Percentiles rank a stretch among this genome's conserved stretches.
Evolutionary conservation across 2,329 filamentous ascomycete species (phyloP).

Genomic region (Exophiala lecanii-corni): DNA sequence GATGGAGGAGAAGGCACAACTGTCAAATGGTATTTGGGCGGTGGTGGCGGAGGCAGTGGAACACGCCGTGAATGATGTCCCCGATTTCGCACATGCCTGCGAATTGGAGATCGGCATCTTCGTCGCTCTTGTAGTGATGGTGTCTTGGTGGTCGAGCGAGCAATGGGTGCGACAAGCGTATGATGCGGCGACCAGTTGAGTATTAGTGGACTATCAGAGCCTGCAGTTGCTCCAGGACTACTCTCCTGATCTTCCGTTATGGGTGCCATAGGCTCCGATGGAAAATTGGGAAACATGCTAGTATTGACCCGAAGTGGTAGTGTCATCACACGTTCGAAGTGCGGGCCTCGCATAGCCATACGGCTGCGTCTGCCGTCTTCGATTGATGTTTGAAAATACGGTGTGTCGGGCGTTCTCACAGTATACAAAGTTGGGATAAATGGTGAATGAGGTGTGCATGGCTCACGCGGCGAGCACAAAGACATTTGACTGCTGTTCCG

Average conservation of each 20-base stretch:
- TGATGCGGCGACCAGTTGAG: constrained; percentile 14
- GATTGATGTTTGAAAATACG: constrained; percentile 7
- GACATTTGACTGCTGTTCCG: constrained; percentile 1
- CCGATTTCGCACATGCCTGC: constrained; percentile 7
- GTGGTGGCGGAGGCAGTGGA: constrained; percentile 1
- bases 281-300: constrained; percentile 2
- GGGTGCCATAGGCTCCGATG: constrained; percentile 2
- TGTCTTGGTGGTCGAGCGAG: not conserved
- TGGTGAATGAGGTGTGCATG: constrained; percentile 4
- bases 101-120: constrained; percentile 15
- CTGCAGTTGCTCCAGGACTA: not conserved
- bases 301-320: constrained; percentile 22
- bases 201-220: not conserved
- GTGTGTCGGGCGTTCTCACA: constrained; percentile 6
- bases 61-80: constrained; percentile 2
- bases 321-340: constrained; percentile 9
- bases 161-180: constrained; percentile 2
- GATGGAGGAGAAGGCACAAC: constrained; percentile 4
- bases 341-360: constrained; percentile 14
- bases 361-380: constrained; percentile 20
- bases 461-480: constrained; percentile 2
- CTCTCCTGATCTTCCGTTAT: not conserved
- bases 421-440: not conserved
- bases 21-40: constrained; percentile 16
- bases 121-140: not conserved